Base-by-base conservation (phyloP, 176 grass and related monocot genomes). In the Triticum urartu region DNA sequence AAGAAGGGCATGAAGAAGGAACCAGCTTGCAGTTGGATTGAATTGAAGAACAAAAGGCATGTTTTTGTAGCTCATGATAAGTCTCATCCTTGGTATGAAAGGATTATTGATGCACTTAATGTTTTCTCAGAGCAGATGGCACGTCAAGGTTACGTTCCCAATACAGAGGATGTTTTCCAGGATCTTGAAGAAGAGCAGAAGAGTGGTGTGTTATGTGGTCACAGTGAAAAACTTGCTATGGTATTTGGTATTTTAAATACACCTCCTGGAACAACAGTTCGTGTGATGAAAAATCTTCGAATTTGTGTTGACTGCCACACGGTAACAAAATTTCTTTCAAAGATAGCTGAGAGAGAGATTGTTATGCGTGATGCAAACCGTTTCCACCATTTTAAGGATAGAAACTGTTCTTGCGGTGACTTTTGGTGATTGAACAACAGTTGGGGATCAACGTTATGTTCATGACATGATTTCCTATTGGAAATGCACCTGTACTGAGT, bases 171-270 rank as follows among this genome's bases (percentile, higher is more conserved):
- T 82, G 90, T 90, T 74, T 75, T 92, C 40, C 93, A 95, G 59
- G 93, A 95, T 66, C 68, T 95, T 52, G 88, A 92, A 81, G 93
- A 95, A 87, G 93, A 95, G 24, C 93, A 95, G 80, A 95, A 95
- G 83, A 66, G 79, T 75, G 7, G 81, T 79, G 80, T 90, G 66
- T 88, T 95, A 78, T 95, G 93, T 73, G 93, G 93, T 68, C 93
- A 90, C 45, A 95, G 93, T 78, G 93, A 95, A 83, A 95, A 91
- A 65, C 90, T 95, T 81, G 93, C 90, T 10, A 95, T 90, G 72
- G 79, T 87, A 87, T 95, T 95, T 81, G 93, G 93, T 72, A 86
- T 92, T 75, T 84, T 94, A 70, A 94, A 75, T 67, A 92, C 93
- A 75, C 74, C 93, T 84, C 79, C 90, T 78, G 90, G 86, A 88